A percentile compares a stretch with the other conserved stretches of the same genome.
These are phyloP conservation scores for Hymenoscyphus linearis DNA, from an alignment of 2,329 filamentous ascomycete species.

Conservation along the genomic window DNA sequence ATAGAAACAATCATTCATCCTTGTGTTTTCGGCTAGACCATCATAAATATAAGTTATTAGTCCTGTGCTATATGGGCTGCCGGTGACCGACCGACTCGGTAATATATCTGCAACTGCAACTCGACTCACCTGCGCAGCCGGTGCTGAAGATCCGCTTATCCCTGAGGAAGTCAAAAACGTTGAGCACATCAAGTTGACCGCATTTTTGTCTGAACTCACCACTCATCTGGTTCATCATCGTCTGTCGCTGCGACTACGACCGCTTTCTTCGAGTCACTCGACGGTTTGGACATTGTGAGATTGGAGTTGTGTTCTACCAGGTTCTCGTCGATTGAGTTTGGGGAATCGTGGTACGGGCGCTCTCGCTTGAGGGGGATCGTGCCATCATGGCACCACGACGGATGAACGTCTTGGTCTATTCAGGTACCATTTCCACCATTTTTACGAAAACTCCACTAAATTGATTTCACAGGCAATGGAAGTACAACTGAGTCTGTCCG, in stretches of 20 bases:
- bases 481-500: slow-evolving; percentile 83
- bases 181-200: not conserved
- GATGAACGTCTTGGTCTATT: slow-evolving; percentile 91
- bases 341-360: not conserved
- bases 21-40: slow-evolving; percentile 71
- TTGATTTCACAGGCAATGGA: slow-evolving; percentile 59
- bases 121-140: slow-evolving; percentile 71
- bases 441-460: not conserved
- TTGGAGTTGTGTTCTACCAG: slow-evolving; percentile 5
- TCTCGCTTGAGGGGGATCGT: slow-evolving; percentile 22
- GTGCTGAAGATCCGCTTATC: slow-evolving; percentile 98
- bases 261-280: slow-evolving; percentile 25
- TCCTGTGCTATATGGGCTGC: not conserved
- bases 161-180: slow-evolving; percentile 46
- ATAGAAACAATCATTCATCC: slow-evolving; percentile 91
- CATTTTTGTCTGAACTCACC: slow-evolving; percentile 48
- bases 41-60: not conserved
- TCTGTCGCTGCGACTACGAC: slow-evolving; percentile 42
- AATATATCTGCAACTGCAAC: not conserved
- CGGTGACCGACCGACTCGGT: slow-evolving; percentile 5
- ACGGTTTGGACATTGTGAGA: slow-evolving; percentile 29
- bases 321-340: not conserved
- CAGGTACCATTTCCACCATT: slow-evolving; percentile 49
- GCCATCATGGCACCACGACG: slow-evolving; percentile 55
- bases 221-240: slow-evolving; percentile 92